Percentiles rank a stretch among this genome's conserved stretches.
phyloP scores from a whole-genome alignment of 2,329 filamentous ascomycete species.

The Gremmenia infestans region DNA sequence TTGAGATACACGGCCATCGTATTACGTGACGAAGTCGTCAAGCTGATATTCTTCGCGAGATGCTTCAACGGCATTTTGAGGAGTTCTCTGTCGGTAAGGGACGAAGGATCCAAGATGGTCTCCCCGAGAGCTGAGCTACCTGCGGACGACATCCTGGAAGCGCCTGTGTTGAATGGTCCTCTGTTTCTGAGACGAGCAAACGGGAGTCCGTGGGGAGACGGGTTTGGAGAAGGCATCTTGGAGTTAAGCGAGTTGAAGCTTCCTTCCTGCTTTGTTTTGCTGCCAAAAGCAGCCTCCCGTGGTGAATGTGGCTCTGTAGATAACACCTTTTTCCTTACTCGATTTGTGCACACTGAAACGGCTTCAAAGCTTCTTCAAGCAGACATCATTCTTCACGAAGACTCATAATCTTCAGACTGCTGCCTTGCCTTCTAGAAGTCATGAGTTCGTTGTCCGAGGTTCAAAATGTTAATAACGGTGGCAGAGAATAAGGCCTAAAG shows the following conservation, averaged over 20 bases:
- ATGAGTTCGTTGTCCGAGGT: not conserved
- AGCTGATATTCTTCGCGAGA: slow-evolving; percentile 15
- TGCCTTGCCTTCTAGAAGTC: not conserved
- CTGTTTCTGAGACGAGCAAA: not conserved
- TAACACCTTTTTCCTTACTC: too few species aligned
- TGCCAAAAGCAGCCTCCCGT: not conserved
- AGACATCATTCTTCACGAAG: too few species aligned
- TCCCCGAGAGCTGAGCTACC: not conserved
- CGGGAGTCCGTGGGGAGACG: not conserved
- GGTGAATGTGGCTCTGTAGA: not conserved
- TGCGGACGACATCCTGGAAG: not conserved
- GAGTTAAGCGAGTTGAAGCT: not conserved
- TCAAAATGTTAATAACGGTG: too few species aligned
- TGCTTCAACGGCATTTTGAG: slow-evolving; percentile 14
- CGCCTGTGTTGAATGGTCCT: not conserved
- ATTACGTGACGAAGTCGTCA: slow-evolving; percentile 5
- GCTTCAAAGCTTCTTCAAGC: too few species aligned
- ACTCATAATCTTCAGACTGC: too few species aligned
- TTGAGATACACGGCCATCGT: slow-evolving; percentile 21
- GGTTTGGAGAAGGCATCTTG: not conserved
- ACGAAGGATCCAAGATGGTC: slow-evolving; percentile 8
- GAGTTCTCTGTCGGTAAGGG: slow-evolving; percentile 16
- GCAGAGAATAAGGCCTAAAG: too few species aligned
- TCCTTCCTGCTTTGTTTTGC: not conserved
- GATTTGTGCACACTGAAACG: too few species aligned